These are phyloP conservation scores for Nicotiana obtusifolia DNA, from an alignment of 257 asterid species.

Conservation along the genomic window DNA sequence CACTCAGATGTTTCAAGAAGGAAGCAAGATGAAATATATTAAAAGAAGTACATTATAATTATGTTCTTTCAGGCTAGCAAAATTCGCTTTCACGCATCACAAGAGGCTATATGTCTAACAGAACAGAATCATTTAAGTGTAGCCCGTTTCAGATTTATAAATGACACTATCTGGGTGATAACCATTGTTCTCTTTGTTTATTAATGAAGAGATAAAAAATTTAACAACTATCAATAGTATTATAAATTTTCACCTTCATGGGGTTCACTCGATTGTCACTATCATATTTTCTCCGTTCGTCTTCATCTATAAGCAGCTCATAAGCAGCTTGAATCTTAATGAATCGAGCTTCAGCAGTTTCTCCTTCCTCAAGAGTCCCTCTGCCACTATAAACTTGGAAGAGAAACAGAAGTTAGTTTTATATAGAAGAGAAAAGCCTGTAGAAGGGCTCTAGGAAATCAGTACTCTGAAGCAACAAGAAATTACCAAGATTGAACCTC, in stretches of 20 bases:
- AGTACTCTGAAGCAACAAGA: not conserved
- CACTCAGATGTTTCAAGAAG: not conserved
- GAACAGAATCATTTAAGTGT: not conserved
- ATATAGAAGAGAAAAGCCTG: conserved; percentile 1
- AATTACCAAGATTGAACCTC: not conserved
- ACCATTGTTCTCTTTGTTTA: not conserved
- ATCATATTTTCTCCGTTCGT: conserved; percentile 69
- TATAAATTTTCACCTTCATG: conserved; percentile 56
- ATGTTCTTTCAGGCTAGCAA: not conserved
- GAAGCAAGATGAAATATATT: not conserved
- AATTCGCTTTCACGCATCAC: not conserved
- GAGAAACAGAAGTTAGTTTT: conserved; percentile 22
- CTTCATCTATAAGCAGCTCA: conserved; percentile 81
- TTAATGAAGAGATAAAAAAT: not conserved
- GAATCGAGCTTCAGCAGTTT: conserved; percentile 93
- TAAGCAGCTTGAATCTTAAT: conserved; percentile 97
- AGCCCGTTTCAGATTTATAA: not conserved
- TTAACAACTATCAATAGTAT: not conserved
- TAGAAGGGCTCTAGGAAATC: not conserved
- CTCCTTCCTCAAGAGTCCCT: conserved; percentile 92
- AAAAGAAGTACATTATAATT: not conserved
- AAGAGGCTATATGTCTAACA: not conserved
- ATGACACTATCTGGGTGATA: not conserved
- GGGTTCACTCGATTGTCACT: conserved; percentile 75
- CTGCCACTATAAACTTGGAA: conserved; percentile 79